Evolutionary conservation across 306 rosid genomes (phyloP).

Genomic region (Fagus sylvatica): DNA sequence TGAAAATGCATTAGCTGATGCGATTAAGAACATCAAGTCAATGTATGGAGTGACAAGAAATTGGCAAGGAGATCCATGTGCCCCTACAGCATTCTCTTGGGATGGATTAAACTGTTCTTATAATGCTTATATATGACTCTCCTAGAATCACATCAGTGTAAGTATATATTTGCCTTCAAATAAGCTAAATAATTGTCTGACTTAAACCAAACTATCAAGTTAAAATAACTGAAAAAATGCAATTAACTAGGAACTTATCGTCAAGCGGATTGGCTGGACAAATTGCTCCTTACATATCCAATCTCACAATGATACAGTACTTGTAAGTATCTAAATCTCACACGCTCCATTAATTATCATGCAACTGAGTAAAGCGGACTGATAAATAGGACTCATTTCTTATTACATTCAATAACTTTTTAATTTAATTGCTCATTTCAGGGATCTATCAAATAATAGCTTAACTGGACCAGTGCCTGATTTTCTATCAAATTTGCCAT

Average conservation of each 20-base stretch:
- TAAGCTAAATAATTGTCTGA: no score
- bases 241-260: slow-evolving; percentile 50
- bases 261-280: slow-evolving; percentile 47
- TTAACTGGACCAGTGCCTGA: slow-evolving; percentile 46
- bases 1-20: slow-evolving; percentile 41
- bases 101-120: slow-evolving; percentile 47
- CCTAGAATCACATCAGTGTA: slow-evolving; percentile 60
- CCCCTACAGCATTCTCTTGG: slow-evolving; percentile 48
- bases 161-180: slow-evolving; percentile 19
- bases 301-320: slow-evolving; percentile 37
- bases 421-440: slow-evolving; percentile 22
- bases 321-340: slow-evolving; percentile 53
- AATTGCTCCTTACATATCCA: slow-evolving; percentile 36
- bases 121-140: neutral
- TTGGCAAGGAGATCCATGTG: slow-evolving; percentile 75
- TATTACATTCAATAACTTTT: no score
- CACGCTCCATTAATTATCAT: no score
- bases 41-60: slow-evolving; percentile 38
- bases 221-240: no score
- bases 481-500: slow-evolving; percentile 30
- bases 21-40: slow-evolving; percentile 51
- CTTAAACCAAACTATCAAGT: no score
- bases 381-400: no score
- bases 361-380: no score
- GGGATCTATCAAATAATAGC: slow-evolving; percentile 60